Evolutionary conservation across 2,329 filamentous ascomycete genomes (phyloP).

Genomic region (Raffaelea arxii): DNA sequence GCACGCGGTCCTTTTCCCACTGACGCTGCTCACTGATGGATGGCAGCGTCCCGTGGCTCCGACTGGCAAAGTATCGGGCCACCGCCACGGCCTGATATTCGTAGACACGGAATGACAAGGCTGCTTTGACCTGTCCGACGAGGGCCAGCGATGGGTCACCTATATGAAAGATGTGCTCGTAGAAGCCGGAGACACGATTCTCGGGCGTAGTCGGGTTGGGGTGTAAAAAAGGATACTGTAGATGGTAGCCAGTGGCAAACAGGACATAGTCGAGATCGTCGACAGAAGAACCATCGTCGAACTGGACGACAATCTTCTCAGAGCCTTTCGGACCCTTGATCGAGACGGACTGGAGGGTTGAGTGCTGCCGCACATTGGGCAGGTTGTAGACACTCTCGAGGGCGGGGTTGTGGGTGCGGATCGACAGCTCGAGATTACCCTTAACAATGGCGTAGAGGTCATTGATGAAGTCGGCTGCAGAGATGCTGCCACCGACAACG

Average conservation of each 20-base stretch:
- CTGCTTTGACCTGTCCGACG: conserved; percentile 39
- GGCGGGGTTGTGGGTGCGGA: conserved; percentile 34
- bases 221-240: conserved; percentile 52
- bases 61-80: conserved; percentile 46
- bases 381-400: conserved; percentile 48
- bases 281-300: conserved; percentile 44
- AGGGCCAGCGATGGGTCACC: conserved; percentile 47
- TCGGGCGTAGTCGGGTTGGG: conserved; percentile 26
- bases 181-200: conserved; percentile 43
- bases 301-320: conserved; percentile 35
- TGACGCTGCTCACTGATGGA: conserved; percentile 32
- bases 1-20: conserved; percentile 51
- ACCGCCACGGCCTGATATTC: conserved; percentile 58
- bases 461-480: conserved; percentile 46
- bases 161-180: conserved; percentile 47
- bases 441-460: conserved; percentile 37
- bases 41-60: conserved; percentile 35
- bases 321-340: conserved; percentile 47
- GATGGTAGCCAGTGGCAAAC: conserved; percentile 59
- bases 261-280: conserved; percentile 53
- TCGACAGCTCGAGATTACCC: conserved; percentile 38
- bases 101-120: conserved; percentile 57
- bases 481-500: conserved; percentile 48
- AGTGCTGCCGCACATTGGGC: conserved; percentile 32
- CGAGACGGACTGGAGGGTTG: conserved; percentile 36